Conservation (phyloP, 1,139 yeast species). For the Candida tunisiensis region DNA sequence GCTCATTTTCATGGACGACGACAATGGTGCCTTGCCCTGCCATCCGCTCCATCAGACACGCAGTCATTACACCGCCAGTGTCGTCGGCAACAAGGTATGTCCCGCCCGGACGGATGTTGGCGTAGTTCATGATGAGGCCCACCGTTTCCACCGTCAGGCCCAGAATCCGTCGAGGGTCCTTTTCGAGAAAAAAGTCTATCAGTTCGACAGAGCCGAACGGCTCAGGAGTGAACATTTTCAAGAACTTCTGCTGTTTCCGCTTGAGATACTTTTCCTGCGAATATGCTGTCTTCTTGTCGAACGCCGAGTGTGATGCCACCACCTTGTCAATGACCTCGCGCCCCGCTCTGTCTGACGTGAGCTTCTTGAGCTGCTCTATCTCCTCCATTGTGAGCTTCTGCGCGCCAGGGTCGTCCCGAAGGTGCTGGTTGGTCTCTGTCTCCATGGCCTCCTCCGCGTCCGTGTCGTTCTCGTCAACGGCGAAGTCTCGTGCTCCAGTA, state of each 20-base stretch:
- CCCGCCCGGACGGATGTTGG: conserved; percentile 80
- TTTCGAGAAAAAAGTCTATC: conserved; percentile 54
- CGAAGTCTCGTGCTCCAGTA: conserved; percentile 5
- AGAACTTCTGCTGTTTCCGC: conserved; percentile 82
- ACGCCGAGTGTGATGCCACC: conserved; percentile 70
- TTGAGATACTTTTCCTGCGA: conserved; percentile 86
- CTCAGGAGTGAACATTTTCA: conserved; percentile 71
- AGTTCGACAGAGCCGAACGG: conserved; percentile 64
- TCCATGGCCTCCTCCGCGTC: conserved; percentile 10
- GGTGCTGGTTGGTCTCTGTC: conserved; percentile 43
- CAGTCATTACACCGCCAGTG: conserved; percentile 71
- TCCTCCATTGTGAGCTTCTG: conserved; percentile 64
- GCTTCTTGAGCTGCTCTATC: conserved; percentile 61
- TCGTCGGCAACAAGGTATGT: conserved; percentile 79
- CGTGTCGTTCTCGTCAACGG: conserved; percentile 13
- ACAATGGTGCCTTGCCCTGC: conserved; percentile 64
- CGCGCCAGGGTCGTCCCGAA: conserved; percentile 59
- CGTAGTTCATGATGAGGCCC: conserved; percentile 60
- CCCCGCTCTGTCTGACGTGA: no score
- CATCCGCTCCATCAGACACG: conserved; percentile 83
- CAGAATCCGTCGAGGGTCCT: conserved; percentile 55
- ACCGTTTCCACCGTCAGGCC: conserved; percentile 75
- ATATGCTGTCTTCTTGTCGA: conserved; percentile 74
- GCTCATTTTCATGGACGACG: conserved; percentile 82
- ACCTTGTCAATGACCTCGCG: conserved; percentile 68